Evolutionary conservation across 768 basidiomycete species (phyloP).

Genomic region (Tremella yokohamensis): DNA sequence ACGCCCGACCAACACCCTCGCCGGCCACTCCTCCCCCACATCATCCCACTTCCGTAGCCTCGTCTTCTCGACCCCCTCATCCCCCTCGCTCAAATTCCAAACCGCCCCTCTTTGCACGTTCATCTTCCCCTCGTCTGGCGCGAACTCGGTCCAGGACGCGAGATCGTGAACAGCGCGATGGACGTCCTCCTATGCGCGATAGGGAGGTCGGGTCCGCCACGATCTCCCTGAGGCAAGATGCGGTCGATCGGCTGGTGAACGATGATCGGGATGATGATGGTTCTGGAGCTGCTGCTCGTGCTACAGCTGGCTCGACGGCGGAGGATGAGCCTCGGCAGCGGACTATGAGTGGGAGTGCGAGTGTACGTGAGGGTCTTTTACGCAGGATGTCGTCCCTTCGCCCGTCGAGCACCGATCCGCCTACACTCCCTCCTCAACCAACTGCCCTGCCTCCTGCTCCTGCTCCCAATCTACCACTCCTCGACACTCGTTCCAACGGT

Average conservation of each 20-base stretch:
- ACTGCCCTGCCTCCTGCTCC: background rate
- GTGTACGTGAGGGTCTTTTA: too few relatives aligned
- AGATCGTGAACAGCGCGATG: constrained; percentile 11
- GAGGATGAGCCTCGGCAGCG: too few relatives aligned
- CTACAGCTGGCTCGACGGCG: background rate
- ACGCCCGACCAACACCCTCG: background rate
- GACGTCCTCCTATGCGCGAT: constrained; percentile 4
- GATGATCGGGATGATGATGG: constrained; percentile 28
- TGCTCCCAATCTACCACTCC: background rate
- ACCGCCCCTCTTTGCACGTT: background rate
- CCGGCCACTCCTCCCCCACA: background rate
- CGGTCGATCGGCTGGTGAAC: constrained; percentile 22
- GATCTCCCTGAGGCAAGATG: constrained; percentile 31
- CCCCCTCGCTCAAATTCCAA: background rate
- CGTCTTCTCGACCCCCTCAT: constrained; percentile 1
- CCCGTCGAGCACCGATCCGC: background rate
- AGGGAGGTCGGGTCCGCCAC: constrained; percentile 40
- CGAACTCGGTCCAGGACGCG: constrained; percentile 14
- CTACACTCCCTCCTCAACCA: background rate
- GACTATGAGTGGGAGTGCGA: too few relatives aligned
- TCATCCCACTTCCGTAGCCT: background rate
- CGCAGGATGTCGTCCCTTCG: background rate
- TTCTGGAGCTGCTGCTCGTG: too few relatives aligned
- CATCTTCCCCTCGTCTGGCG: constrained; percentile 1
- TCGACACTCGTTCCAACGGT: background rate